Evolutionary conservation across 768 basidiomycete genomes (phyloP).

Genomic region (Pleurotus salmoneostramineus): DNA sequence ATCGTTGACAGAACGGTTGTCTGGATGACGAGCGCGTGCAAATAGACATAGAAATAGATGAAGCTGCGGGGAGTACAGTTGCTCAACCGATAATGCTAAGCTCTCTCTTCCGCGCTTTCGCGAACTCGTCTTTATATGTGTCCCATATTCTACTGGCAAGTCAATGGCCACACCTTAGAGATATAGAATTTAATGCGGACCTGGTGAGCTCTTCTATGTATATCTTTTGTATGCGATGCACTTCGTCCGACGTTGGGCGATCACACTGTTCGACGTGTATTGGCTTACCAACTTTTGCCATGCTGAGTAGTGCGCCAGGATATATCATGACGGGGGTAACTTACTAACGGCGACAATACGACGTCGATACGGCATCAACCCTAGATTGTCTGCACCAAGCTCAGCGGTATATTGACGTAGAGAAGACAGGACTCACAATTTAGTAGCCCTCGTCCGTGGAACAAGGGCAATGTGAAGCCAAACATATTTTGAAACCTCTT

Average conservation of each 20-base stretch:
- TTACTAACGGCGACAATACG: conserved; percentile 94
- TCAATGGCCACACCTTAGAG: background rate
- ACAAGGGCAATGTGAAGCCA: conserved; percentile 95
- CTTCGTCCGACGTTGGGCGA: conserved; percentile 77
- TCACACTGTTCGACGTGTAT: conserved; percentile 75
- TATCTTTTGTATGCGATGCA: conserved; percentile 71
- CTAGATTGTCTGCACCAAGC: conserved; percentile 72
- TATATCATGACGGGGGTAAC: conserved; percentile 27
- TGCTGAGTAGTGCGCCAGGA: too few species aligned
- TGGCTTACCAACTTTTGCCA: conserved; percentile 73
- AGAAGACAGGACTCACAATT: conserved; percentile 64
- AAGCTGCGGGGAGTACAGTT: background rate
- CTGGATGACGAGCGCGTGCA: too few species aligned
- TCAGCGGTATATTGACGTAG: background rate
- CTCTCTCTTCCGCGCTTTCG: conserved; percentile 74
- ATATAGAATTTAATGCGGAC: conserved; percentile 36
- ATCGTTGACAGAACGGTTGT: background rate
- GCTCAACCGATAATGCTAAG: conserved; percentile 71
- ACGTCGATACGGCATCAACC: conserved; percentile 92
- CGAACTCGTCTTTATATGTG: conserved; percentile 92
- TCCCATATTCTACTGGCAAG: conserved; percentile 78
- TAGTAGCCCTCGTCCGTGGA: conserved; percentile 91
- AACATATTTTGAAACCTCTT: conserved; percentile 90
- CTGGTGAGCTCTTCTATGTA: conserved; percentile 93
- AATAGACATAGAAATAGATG: background rate